Evolutionary conservation across 306 rosid species (phyloP).

Genomic region (Castanea mollissima): DNA sequence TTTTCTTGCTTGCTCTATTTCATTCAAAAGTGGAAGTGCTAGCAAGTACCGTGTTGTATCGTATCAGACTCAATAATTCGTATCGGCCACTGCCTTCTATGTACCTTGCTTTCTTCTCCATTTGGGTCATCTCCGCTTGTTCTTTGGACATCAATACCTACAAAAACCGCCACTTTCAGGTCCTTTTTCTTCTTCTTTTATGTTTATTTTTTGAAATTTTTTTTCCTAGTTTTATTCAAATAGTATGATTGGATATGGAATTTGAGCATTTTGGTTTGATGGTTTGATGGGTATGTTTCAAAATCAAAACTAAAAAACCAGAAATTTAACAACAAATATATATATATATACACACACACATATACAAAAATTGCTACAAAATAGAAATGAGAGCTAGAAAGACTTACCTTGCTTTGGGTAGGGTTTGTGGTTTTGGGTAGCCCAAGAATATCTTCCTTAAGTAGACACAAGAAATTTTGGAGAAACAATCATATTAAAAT

Average conservation of each 20-base stretch:
- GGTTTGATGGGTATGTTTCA: not conserved
- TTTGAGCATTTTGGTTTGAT: not conserved
- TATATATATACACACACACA: too few relatives aligned
- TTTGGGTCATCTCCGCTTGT: slow-evolving; percentile 82
- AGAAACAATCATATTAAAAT: not conserved
- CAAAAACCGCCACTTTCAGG: slow-evolving; percentile 89
- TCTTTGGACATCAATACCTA: slow-evolving; percentile 86
- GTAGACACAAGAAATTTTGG: not conserved
- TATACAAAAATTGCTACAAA: too few relatives aligned
- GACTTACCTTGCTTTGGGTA: too few relatives aligned
- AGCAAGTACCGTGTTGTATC: slow-evolving; percentile 23
- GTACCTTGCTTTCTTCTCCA: slow-evolving; percentile 62
- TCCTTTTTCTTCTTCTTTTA: slow-evolving; percentile 11
- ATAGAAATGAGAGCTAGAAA: too few relatives aligned
- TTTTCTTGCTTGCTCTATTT: slow-evolving; percentile 10
- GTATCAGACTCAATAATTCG: slow-evolving; percentile 56
- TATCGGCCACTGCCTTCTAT: slow-evolving; percentile 74
- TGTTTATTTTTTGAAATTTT: not conserved
- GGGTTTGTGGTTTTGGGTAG: too few relatives aligned
- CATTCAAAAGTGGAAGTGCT: slow-evolving; percentile 22
- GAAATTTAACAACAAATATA: too few relatives aligned
- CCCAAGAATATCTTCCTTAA: not conserved
- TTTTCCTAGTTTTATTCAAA: not conserved
- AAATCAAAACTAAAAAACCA: too few relatives aligned
- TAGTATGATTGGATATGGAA: not conserved